Base-by-base conservation (phyloP, 1,139 yeast genomes). In the Candida albicans region DNA sequence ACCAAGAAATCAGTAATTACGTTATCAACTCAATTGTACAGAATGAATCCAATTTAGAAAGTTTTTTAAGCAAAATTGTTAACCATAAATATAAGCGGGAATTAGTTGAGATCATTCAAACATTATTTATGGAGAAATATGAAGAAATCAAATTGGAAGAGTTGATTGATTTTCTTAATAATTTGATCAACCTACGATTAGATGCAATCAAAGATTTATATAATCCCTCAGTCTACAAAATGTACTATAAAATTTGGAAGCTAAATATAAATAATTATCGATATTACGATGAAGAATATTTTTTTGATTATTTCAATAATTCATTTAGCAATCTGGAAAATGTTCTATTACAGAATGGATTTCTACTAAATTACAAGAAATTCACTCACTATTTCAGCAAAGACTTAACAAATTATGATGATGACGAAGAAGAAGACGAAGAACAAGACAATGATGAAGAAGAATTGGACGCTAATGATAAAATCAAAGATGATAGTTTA, bases 41-140 rank as follows among this genome's bases (percentile, higher is more conserved):
- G 35, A 44, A 44, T 31, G 51, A 48, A 35, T 27, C 37, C 6
- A 49, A 49, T 33, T 45, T 50, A 9, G 45, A 43, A 10, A 32
- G 35, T 8, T 45, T 53, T 31, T 43, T 49, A 27, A 43, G 39
- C 32, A 48, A 41, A 28, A 43, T 53, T 11, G 44, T 54, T 8
- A 43, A 48, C 30, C 49, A 51, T 33, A 35, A 41, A 10, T 49
- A 46, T 40, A 45, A 44, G 29, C 33, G 36, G 13, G 37, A 40
- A 4, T 32, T 58, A 11, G 40, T 47, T n/a, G 53, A 48, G 10
- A 50, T 47, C n/a, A 50, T 59, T 4, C 49, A 49, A 10, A 51
- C 49, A 22, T 39, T 53, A 27, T 55, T 59, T 36, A 44, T 52
- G 18, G 61, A 57, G 35, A 58, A 56, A 36, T 59, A 45, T 38